These are phyloP conservation scores for Karstenula rhodostoma DNA, from an alignment of 2,329 filamentous ascomycete species.

Conservation along the genomic window DNA sequence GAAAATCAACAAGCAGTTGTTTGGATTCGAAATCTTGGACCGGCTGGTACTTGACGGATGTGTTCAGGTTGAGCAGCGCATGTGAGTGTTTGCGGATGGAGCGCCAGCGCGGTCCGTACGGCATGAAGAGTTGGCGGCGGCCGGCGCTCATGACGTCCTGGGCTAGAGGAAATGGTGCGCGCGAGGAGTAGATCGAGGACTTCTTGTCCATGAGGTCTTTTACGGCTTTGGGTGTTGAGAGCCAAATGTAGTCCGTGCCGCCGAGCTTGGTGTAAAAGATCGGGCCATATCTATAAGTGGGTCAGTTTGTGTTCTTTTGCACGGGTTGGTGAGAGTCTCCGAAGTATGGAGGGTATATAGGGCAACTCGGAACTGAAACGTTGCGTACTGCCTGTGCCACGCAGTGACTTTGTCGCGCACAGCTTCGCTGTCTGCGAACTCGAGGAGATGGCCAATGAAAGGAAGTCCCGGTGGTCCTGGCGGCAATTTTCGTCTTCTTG, in stretches of 20 bases:
- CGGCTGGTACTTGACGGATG: slow-evolving; percentile 47
- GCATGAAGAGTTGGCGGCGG: slow-evolving; percentile 56
- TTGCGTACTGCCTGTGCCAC: slow-evolving; percentile 39
- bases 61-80: slow-evolving; percentile 39
- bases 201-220: slow-evolving; percentile 65
- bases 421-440: slow-evolving; percentile 46
- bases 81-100: slow-evolving; percentile 48
- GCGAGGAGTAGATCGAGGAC: slow-evolving; percentile 61
- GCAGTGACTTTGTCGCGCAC: slow-evolving; percentile 40
- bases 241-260: slow-evolving; percentile 52
- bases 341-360: too few relatives aligned
- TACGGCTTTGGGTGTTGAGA: slow-evolving; percentile 58
- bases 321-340: too few relatives aligned
- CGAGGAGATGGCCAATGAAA: slow-evolving; percentile 51
- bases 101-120: slow-evolving; percentile 51
- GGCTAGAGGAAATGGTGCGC: slow-evolving; percentile 46
- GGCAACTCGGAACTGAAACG: too few relatives aligned
- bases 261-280: slow-evolving; percentile 53
- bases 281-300: slow-evolving; percentile 38
- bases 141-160: slow-evolving; percentile 57
- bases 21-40: slow-evolving; percentile 59
- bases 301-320: neutral
- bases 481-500: slow-evolving; percentile 45
- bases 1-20: slow-evolving; percentile 54
- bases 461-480: slow-evolving; percentile 51